phyloP scores from a whole-genome alignment of 257 asterid species.

The Jasminum sambac region DNA sequence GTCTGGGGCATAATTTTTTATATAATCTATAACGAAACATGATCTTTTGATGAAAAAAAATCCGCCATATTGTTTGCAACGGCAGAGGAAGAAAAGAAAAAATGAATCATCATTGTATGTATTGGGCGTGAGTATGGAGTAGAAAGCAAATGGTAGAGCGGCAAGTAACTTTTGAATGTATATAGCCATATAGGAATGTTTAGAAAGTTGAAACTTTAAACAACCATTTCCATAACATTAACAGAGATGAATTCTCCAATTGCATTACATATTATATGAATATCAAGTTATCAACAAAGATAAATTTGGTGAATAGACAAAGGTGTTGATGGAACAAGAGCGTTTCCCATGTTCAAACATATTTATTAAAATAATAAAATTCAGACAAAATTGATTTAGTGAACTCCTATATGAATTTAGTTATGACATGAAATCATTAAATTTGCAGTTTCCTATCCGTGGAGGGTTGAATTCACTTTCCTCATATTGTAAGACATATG shows the following conservation, averaged over 20 bases:
- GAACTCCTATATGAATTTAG: background rate
- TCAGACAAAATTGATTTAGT: background rate
- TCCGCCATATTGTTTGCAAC: background rate
- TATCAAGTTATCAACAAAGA: background rate
- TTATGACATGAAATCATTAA: slow-evolving; percentile 8
- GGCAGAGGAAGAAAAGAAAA: background rate
- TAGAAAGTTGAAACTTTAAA: background rate
- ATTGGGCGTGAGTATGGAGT: background rate
- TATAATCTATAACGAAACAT: background rate
- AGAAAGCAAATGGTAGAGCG: background rate
- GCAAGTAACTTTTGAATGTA: background rate
- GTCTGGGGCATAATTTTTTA: background rate
- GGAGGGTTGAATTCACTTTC: slow-evolving; percentile 47
- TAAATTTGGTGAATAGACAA: background rate
- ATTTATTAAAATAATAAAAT: background rate
- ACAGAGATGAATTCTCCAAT: background rate
- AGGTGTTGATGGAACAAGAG: background rate
- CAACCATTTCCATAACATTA: background rate
- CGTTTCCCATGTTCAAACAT: background rate
- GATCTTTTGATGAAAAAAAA: background rate
- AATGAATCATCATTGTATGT: background rate
- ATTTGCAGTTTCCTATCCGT: slow-evolving; percentile 53
- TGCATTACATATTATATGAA: background rate
- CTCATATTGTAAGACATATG: slow-evolving; percentile 40
- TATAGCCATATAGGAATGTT: background rate